Conservation (phyloP, 139 green algal species). For the Zygnema circumcarinatum region DNA sequence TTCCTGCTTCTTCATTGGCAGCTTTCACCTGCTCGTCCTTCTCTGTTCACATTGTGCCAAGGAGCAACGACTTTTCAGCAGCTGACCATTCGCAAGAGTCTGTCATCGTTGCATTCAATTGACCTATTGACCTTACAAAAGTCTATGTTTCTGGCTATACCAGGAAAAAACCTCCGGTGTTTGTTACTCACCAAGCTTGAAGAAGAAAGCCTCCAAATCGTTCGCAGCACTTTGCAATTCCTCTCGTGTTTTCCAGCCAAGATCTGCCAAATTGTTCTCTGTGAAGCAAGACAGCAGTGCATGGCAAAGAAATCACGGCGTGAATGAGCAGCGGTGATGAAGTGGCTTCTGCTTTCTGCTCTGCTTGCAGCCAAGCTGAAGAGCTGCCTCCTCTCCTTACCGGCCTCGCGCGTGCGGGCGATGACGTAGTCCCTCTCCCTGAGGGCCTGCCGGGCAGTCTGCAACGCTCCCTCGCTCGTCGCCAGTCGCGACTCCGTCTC, state of each 20-base stretch:
- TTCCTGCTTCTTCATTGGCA: conserved; percentile 2
- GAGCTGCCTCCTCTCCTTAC: not conserved
- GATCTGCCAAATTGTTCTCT: conserved; percentile 9
- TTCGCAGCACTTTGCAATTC: conserved; percentile 1
- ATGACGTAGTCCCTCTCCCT: conserved; percentile 22
- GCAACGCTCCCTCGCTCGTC: not conserved
- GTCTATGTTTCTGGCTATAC: too few relatives aligned
- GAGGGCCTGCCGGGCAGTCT: not conserved
- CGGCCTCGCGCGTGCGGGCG: not conserved
- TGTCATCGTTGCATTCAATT: too few relatives aligned
- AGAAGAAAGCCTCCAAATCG: conserved; percentile 20
- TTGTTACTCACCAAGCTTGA: conserved; percentile 48
- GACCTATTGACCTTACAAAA: too few relatives aligned
- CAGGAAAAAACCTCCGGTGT: too few relatives aligned
- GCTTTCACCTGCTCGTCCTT: conserved; percentile 19
- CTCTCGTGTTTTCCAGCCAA: not conserved
- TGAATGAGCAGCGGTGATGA: not conserved
- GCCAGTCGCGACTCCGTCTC: not conserved
- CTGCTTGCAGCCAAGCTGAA: not conserved
- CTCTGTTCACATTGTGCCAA: conserved; percentile 10
- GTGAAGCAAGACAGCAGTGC: not conserved
- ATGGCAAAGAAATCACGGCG: conserved; percentile 5
- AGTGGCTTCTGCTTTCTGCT: not conserved
- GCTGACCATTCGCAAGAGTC: too few relatives aligned
- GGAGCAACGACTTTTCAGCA: not conserved